These are phyloP conservation scores for Termitomyces titanicus DNA, from an alignment of 768 basidiomycete species.

Conservation along the genomic window DNA sequence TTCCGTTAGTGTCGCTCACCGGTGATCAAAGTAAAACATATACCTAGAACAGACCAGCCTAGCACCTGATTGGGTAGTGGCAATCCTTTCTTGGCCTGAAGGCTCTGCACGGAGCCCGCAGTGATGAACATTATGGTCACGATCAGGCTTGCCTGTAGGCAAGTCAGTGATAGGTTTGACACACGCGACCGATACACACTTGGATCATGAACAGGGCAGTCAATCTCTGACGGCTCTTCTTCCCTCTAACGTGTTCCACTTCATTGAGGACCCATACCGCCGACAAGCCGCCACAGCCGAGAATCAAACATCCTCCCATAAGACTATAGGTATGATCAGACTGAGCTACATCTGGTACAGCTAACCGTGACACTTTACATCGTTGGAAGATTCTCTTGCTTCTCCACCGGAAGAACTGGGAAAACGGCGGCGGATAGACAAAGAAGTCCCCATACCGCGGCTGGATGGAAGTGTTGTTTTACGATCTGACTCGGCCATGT, in stretches of 20 bases:
- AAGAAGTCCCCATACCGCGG: slow-evolving; percentile 40
- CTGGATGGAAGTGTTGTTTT: slow-evolving; percentile 19
- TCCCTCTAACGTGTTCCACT: slow-evolving; percentile 7
- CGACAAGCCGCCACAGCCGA: slow-evolving; percentile 28
- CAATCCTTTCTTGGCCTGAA: slow-evolving; percentile 66
- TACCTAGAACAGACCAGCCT: slow-evolving; percentile 69
- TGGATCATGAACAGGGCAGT: slow-evolving; percentile 10
- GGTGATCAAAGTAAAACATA: background rate
- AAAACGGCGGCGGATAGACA: slow-evolving; percentile 63
- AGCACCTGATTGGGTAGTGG: slow-evolving; percentile 53
- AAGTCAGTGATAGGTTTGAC: background rate
- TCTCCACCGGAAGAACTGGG: slow-evolving; percentile 70
- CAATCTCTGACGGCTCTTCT: slow-evolving; percentile 5
- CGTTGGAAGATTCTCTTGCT: slow-evolving; percentile 51
- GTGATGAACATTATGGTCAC: slow-evolving; percentile 49
- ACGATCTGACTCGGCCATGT: slow-evolving; percentile 41
- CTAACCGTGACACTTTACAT: slow-evolving; percentile 47
- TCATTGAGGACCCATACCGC: slow-evolving; percentile 4
- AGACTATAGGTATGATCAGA: slow-evolving; percentile 28
- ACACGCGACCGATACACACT: slow-evolving; percentile 14
- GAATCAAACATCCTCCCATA: slow-evolving; percentile 44
- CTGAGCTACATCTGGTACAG: background rate
- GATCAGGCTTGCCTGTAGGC: slow-evolving; percentile 41
- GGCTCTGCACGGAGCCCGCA: slow-evolving; percentile 48
- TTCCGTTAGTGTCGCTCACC: background rate